Evolutionary conservation across 2,329 filamentous ascomycete species (phyloP).

Genomic region (Paracorniculantispora psalliotae): DNA sequence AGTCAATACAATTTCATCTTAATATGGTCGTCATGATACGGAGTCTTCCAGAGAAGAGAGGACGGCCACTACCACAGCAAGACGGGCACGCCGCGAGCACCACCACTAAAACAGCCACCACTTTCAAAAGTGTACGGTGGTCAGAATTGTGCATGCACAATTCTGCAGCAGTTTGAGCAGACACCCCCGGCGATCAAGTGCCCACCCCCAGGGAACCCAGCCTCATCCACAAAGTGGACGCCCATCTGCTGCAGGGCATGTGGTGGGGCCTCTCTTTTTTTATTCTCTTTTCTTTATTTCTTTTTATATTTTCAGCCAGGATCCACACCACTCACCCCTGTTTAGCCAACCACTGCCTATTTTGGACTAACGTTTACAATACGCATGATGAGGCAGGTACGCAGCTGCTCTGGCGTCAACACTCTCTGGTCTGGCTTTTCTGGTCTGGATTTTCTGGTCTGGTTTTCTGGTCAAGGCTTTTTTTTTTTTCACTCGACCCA

Average conservation of each 20-base stretch:
- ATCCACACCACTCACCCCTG: constrained; percentile 1
- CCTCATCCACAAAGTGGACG: background rate
- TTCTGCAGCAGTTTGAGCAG: background rate
- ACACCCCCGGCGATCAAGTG: constrained; percentile 10
- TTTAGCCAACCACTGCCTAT: background rate
- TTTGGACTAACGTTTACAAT: background rate
- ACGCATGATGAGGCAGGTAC: constrained; percentile 14
- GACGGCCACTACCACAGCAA: background rate
- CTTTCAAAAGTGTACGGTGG: background rate
- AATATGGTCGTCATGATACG: background rate
- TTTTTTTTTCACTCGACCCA: too few species aligned
- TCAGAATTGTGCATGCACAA: background rate
- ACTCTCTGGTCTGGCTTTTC: constrained; percentile 10
- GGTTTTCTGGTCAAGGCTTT: too few species aligned
- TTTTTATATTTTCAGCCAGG: background rate
- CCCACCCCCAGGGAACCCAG: constrained; percentile 7
- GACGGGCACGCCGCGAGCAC: background rate
- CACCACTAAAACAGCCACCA: too few species aligned
- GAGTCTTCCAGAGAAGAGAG: background rate
- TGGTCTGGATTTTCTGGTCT: too few species aligned
- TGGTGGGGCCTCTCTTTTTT: background rate
- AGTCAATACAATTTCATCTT: too few species aligned
- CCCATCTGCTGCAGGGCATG: constrained; percentile 11
- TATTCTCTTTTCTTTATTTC: background rate
- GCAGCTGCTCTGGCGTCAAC: constrained; percentile 3